Evolutionary conservation across 805 yeast genomes (phyloP).

Genomic region (Pichia insulana): DNA sequence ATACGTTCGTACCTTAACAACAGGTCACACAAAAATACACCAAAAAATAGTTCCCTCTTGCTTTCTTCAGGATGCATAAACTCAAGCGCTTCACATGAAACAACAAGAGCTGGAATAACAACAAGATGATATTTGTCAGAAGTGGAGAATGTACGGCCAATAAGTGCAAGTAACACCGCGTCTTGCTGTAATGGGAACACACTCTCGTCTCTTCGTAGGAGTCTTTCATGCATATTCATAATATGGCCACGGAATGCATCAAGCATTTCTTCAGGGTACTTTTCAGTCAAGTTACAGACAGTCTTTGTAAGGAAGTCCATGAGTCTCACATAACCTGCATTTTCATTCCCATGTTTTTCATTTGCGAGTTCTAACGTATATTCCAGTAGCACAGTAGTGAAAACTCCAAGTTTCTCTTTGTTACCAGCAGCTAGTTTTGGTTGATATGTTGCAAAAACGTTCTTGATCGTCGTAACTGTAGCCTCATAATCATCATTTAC

Average conservation of each 20-base stretch:
- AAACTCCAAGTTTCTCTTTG: constrained; percentile 58
- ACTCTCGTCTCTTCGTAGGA: constrained; percentile 22
- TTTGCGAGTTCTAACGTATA: constrained; percentile 46
- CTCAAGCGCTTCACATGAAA: constrained; percentile 64
- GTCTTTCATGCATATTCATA: constrained; percentile 43
- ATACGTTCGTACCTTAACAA: constrained; percentile 66
- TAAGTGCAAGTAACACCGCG: constrained; percentile 54
- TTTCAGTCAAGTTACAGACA: constrained; percentile 52
- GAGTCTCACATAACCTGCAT: constrained; percentile 23
- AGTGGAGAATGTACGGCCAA: constrained; percentile 80
- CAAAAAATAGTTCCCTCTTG: constrained; percentile 39
- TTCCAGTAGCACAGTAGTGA: constrained; percentile 55
- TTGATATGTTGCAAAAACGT: constrained; percentile 52
- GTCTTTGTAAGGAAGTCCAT: constrained; percentile 33
- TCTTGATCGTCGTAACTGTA: constrained; percentile 41
- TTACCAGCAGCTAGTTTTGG: constrained; percentile 79
- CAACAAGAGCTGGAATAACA: constrained; percentile 71
- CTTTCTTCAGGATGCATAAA: constrained; percentile 25
- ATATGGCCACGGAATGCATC: constrained; percentile 53
- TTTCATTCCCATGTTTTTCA: constrained; percentile 13
- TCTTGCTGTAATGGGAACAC: constrained; percentile 41
- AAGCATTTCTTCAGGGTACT: constrained; percentile 56
- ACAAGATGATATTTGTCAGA: constrained; percentile 93
- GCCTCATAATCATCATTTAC: constrained; percentile 30
- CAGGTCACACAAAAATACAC: constrained; percentile 57